Base-by-base conservation (phyloP, 345 rosid genomes). In the Sisymbrium altissimum region DNA sequence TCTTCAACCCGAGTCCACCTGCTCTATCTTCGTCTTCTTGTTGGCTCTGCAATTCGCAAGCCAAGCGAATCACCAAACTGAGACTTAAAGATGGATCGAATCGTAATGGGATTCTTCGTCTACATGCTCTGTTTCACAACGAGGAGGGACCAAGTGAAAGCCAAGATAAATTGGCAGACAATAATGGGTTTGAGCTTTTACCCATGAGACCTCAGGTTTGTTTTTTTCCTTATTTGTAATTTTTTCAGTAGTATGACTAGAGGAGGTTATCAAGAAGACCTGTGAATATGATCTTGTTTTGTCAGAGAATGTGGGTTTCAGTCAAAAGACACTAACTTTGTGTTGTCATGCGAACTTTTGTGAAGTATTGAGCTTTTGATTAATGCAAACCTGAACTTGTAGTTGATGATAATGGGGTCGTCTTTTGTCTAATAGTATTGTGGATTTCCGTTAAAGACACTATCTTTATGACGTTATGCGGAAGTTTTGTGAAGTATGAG, bases 121-220 rank as follows among this genome's bases (percentile, higher is more conserved):
- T 76, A 61, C 82, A 52, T 14, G 85, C 89, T 76, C 54, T 67
- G 3, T 43, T 84, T 30, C 74, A 74, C 21, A 40, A 57, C 56
- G 89, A 83, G 10, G 89, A 84, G n/a, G 74, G 77, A 0, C 61
- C 92, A 7, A 73, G 65, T 17, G 87, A 81, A 56, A 81, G 66
- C 19, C 88, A 70, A 5, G 91, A 84, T 36, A 80, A 57, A 39
- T 18, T 58, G 25, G 44, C 6, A 7, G 44, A 36, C 5, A 35
- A 73, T 33, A 74, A 76, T 71, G 87, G 82, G 61, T 56, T 78
- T 68, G 78, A 74, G 68, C 70, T 79, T 14, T 70, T 78, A n/a
- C 86, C 90, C 52, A 44, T 78, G 27, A 27, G 29, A 27, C 74
- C 87, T 71, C 79, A 89, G 89, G 98, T 93, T 17, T 3, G 58